Evolutionary conservation across 495 filamentous ascomycete genomes (phyloP).

Genomic region (Hypoxylon intermedium): DNA sequence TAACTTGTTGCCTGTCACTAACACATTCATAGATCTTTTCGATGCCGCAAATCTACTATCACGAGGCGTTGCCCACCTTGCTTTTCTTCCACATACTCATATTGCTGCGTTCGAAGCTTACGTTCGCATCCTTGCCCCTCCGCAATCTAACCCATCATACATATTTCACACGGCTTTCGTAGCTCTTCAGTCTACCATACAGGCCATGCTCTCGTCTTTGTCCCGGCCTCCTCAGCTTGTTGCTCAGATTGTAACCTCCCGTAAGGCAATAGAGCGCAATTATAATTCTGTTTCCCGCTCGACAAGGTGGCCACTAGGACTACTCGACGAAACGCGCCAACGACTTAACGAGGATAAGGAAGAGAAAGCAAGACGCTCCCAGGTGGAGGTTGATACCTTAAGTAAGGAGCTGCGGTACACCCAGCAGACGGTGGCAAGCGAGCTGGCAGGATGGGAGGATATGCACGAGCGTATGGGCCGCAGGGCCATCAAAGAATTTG

Average conservation of each 20-base stretch:
- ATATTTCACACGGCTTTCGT: conserved; percentile 77
- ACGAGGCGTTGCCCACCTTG: conserved; percentile 62
- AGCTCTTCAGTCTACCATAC: conserved; percentile 76
- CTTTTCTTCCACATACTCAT: conserved; percentile 72
- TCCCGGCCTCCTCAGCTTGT: conserved; percentile 83
- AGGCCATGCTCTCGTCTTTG: conserved; percentile 80
- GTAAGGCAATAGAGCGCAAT: conserved; percentile 75
- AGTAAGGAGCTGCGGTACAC: conserved; percentile 86
- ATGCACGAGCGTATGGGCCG: conserved; percentile 79
- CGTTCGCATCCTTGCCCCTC: conserved; percentile 68
- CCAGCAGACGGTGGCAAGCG: conserved; percentile 88
- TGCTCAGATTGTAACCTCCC: conserved; percentile 66
- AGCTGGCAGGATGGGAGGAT: conserved; percentile 93
- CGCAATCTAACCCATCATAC: conserved; percentile 75
- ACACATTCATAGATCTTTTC: conserved; percentile 64
- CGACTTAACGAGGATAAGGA: conserved; percentile 80
- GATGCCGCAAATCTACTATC: conserved; percentile 70
- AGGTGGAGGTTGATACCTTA: conserved; percentile 69
- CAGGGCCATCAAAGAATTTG: conserved; percentile 76
- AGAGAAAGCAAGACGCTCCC: conserved; percentile 70
- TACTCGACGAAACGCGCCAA: conserved; percentile 88
- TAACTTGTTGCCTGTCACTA: conserved; percentile 44
- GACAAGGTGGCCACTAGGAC: conserved; percentile 78
- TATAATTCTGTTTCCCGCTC: conserved; percentile 74
- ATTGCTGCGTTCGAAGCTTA: conserved; percentile 75